Percentiles rank a stretch among this genome's conserved stretches.
These are phyloP conservation scores for Penicillium canariense DNA, from an alignment of 495 filamentous ascomycete genomes.

Conservation along the genomic window DNA sequence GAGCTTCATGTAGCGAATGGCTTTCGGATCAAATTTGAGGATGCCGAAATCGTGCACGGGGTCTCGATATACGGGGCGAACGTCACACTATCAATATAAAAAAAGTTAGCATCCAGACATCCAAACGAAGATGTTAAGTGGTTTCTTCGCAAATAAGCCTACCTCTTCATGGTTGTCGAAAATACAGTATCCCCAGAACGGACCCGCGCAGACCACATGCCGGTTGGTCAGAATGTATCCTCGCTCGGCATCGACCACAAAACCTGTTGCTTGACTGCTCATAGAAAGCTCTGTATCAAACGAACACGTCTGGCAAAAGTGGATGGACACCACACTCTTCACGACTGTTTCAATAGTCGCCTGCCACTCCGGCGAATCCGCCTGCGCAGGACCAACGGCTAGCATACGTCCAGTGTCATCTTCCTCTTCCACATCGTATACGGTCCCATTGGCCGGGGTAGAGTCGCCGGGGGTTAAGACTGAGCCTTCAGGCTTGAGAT, in stretches of 20 bases:
- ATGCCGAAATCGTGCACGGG: conserved; percentile 99
- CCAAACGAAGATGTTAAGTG: not conserved
- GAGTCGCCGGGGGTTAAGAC: conserved; percentile 42
- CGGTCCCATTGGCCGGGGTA: conserved; percentile 47
- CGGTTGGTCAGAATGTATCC: conserved; percentile 89
- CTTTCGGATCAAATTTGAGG: conserved; percentile 89
- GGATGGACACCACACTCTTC: conserved; percentile 89
- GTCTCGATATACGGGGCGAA: conserved; percentile 96
- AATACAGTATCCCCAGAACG: conserved; percentile 96
- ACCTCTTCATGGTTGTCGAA: conserved; percentile 97
- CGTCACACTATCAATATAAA: conserved; percentile 67
- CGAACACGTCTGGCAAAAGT: conserved; percentile 97
- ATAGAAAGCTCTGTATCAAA: conserved; percentile 95
- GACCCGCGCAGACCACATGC: conserved; percentile 94
- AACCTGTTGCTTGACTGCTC: conserved; percentile 93
- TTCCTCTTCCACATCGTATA: conserved; percentile 49
- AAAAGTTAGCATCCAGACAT: not conserved
- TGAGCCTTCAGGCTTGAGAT: conserved; percentile 48
- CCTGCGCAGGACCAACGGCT: conserved; percentile 49
- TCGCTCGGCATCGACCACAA: conserved; percentile 93
- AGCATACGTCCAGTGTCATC: conserved; percentile 41
- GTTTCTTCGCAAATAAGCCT: conserved; percentile 14
- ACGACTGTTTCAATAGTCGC: conserved; percentile 92
- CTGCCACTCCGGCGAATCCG: conserved; percentile 96
- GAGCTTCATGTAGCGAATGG: conserved; percentile 94